Evolutionary conservation across 345 rosid genomes (phyloP), one percentile per base, ranked within the genome.

Genomic region (Hibiscus syriacus): DNA sequence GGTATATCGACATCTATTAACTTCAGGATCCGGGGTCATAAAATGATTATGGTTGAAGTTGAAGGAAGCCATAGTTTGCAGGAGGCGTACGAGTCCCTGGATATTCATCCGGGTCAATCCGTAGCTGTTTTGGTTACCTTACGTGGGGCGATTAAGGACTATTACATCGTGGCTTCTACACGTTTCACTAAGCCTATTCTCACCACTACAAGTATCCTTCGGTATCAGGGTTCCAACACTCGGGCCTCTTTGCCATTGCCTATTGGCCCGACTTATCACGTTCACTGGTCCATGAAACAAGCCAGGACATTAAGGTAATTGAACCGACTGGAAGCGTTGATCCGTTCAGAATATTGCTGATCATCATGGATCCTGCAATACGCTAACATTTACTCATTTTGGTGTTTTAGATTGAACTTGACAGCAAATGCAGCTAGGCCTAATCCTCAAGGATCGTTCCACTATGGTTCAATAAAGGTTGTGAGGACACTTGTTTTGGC

Each of bases 351-450:
- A 25, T 52, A 9, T 20, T 1, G 13, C 3, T 11, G 56, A 22
- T 52, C 27, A 22, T 52, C 27, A 30, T 9, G 8, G 9, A 14
- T 22, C 61, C 23, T 34, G 3, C 23, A 13, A 66, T 6, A 34
- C 41, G 27, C 55, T 58, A 14, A 60, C 48, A 29, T 17, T 20
- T 10, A 0, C n/a, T 17, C 46, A 0, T 29, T 55, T 9, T 43
- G 48, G 48, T 43, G 67, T 38, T 29, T 11, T 6, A 91, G 98
- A 80, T 57, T 76, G 82, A 80, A 92, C 59, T 76, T 90, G 81
- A 88, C 97, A 12, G 96, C 97, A 66, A 93, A 87, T 75, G 97
- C 97, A 60, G 97, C 98, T 2, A 81, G 98, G 70, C 97, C 97
- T 12, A 93, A 93, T 68, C 98, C 97, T 4, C 98, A 93, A 76